Conservation (phyloP, 1,139 yeast genomes). For the Pichia sp. region DNA sequence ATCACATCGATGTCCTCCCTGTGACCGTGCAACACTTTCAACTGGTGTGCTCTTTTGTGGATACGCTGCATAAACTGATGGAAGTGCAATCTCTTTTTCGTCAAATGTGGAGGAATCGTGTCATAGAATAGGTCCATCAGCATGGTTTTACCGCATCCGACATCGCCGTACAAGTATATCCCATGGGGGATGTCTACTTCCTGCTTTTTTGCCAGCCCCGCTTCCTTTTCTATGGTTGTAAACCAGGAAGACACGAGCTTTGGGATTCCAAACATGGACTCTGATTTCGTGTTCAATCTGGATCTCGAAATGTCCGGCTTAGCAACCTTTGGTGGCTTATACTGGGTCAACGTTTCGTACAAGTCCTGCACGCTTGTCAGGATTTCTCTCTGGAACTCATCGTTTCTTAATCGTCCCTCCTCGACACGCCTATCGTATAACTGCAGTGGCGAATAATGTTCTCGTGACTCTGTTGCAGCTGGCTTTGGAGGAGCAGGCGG, state of each 20-base stretch:
- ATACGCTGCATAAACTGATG: slow-evolving; percentile 95
- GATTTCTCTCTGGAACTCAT: slow-evolving; percentile 55
- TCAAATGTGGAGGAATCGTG: slow-evolving; percentile 70
- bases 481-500: background rate
- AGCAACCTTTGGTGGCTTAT: slow-evolving; percentile 52
- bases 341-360: slow-evolving; percentile 43
- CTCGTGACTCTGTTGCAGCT: background rate
- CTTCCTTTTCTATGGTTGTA: slow-evolving; percentile 10
- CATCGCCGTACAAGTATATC: slow-evolving; percentile 91
- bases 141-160: slow-evolving; percentile 98
- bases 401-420: slow-evolving; percentile 45
- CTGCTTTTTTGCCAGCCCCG: slow-evolving; percentile 7
- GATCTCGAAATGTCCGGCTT: slow-evolving; percentile 48
- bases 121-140: slow-evolving; percentile 90
- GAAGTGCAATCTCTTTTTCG: slow-evolving; percentile 81
- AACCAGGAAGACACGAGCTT: slow-evolving; percentile 27
- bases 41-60: slow-evolving; percentile 80
- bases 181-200: slow-evolving; percentile 53
- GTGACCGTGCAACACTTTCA: slow-evolving; percentile 55
- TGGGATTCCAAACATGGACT: slow-evolving; percentile 29
- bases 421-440: slow-evolving; percentile 43
- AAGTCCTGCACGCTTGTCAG: slow-evolving; percentile 50
- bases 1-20: slow-evolving; percentile 72
- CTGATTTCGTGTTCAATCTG: background rate
- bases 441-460: slow-evolving; percentile 38